Evolutionary conservation across 108 stramenopile species (phyloP).

Genomic region (Pseudonitzschia pungens): DNA sequence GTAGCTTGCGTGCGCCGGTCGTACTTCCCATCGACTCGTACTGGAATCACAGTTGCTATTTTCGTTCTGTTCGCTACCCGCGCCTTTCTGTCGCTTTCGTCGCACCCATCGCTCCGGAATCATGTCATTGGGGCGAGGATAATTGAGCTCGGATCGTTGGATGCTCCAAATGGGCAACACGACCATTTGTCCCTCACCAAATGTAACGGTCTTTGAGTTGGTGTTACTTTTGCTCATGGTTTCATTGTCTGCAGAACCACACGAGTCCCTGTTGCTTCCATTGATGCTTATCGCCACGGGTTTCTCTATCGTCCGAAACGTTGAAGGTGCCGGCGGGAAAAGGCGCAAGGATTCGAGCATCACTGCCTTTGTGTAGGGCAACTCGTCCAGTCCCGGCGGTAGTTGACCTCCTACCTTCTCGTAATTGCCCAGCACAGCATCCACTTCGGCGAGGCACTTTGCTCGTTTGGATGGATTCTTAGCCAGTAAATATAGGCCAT

Average conservation of each 20-base stretch:
- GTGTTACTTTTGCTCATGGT: not conserved
- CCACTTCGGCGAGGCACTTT: constrained; percentile 33
- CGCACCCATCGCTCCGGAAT: constrained; percentile 56
- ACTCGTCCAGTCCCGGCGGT: constrained; percentile 12
- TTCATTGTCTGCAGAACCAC: not conserved
- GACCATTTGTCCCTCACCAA: constrained; percentile 42
- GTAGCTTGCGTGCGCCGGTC: not conserved
- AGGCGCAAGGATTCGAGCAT: constrained; percentile 50
- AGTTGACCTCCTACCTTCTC: not conserved
- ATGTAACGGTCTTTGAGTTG: not conserved
- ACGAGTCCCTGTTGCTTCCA: not conserved
- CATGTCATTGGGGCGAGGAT: constrained; percentile 45
- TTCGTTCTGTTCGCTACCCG: constrained; percentile 2
- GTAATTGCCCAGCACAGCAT: not conserved
- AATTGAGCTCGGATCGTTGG: constrained; percentile 44
- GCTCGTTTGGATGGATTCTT: constrained; percentile 36
- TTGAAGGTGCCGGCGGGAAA: constrained; percentile 37
- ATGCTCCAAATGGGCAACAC: constrained; percentile 41
- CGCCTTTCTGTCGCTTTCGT: not conserved
- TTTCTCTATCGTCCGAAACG: constrained; percentile 42
- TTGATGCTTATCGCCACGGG: constrained; percentile 9
- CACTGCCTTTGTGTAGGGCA: constrained; percentile 47
- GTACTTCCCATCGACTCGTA: not conserved
- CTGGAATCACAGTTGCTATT: not conserved
- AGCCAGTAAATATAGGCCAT: constrained; percentile 47